Conservation (phyloP, 305 asterid genomes). For the Striga hermonthica region DNA sequence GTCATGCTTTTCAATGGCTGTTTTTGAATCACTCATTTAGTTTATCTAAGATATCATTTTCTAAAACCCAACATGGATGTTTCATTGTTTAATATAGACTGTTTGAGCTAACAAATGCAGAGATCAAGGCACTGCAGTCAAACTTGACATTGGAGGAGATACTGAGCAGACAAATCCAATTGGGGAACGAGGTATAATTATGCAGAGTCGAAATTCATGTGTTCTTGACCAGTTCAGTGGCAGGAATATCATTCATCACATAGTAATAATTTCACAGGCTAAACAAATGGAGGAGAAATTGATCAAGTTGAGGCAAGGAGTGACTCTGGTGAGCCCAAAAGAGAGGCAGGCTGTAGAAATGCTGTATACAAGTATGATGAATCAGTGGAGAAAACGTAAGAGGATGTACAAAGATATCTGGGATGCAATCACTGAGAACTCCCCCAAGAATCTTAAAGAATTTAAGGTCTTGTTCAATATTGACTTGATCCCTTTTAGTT, state of each 20-base stretch:
- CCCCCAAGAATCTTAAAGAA: conserved; percentile 79
- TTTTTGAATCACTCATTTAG: background rate
- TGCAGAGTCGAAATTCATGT: conserved; percentile 3
- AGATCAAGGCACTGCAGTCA: conserved; percentile 79
- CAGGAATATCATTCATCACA: conserved; percentile 7
- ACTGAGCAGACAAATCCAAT: conserved; percentile 45
- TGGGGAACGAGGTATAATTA: conserved; percentile 58
- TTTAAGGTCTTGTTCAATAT: conserved; percentile 53
- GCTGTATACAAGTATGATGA: conserved; percentile 44
- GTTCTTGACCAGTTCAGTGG: conserved; percentile 18
- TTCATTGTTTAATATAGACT: conserved; percentile 24
- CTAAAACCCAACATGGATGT: background rate
- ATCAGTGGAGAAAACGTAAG: conserved; percentile 87
- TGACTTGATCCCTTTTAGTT: background rate
- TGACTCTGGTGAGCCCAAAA: conserved; percentile 77
- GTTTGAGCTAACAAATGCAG: conserved; percentile 38
- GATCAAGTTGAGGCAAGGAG: conserved; percentile 73
- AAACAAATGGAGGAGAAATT: conserved; percentile 78
- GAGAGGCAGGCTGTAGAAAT: conserved; percentile 68
- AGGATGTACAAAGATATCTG: conserved; percentile 89
- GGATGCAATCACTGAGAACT: conserved; percentile 92
- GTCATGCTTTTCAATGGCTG: background rate
- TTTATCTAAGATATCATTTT: background rate
- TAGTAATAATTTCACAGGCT: conserved; percentile 42
- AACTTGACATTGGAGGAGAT: conserved; percentile 81